A percentile compares a stretch with the other conserved stretches of the same genome.
phyloP scores from a whole-genome alignment of 2,329 filamentous ascomycete species.

The Ophiocordyceps australis region DNA sequence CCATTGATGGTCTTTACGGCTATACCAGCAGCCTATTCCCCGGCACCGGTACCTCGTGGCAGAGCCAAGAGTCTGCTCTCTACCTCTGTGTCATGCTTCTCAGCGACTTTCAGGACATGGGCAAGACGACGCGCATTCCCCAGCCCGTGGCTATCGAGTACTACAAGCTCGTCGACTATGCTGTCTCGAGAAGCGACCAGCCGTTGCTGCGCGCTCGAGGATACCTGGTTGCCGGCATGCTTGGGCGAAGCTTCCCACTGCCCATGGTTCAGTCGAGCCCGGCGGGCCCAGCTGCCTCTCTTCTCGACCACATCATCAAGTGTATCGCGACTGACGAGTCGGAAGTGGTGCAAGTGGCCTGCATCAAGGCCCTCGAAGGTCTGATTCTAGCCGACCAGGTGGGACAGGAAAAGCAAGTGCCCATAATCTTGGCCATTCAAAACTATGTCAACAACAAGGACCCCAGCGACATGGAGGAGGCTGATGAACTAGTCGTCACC shows the following conservation, averaged over 20 bases:
- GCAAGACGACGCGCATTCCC: slow-evolving; percentile 53
- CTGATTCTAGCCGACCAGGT: slow-evolving; percentile 36
- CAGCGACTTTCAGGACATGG: slow-evolving; percentile 65
- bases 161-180: slow-evolving; percentile 62
- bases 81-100: slow-evolving; percentile 75
- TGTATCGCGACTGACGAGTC: slow-evolving; percentile 59
- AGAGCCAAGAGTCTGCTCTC: slow-evolving; percentile 59
- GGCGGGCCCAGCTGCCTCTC: slow-evolving; percentile 9
- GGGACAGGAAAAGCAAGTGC: slow-evolving; percentile 35
- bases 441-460: slow-evolving; percentile 68
- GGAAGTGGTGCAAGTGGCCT: slow-evolving; percentile 83
- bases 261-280: slow-evolving; percentile 22
- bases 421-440: slow-evolving; percentile 43
- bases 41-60: slow-evolving; percentile 29
- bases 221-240: slow-evolving; percentile 66
- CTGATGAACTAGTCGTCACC: slow-evolving; percentile 82
- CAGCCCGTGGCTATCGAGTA: slow-evolving; percentile 54
- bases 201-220: slow-evolving; percentile 72
- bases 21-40: slow-evolving; percentile 62
- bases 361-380: slow-evolving; percentile 68
- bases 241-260: slow-evolving; percentile 51
- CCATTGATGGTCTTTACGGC: slow-evolving; percentile 61
- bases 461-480: slow-evolving; percentile 65
- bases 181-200: slow-evolving; percentile 50
- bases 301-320: slow-evolving; percentile 57